Conservation (phyloP, 208 protist species). For the Crithidia fasciculata region DNA sequence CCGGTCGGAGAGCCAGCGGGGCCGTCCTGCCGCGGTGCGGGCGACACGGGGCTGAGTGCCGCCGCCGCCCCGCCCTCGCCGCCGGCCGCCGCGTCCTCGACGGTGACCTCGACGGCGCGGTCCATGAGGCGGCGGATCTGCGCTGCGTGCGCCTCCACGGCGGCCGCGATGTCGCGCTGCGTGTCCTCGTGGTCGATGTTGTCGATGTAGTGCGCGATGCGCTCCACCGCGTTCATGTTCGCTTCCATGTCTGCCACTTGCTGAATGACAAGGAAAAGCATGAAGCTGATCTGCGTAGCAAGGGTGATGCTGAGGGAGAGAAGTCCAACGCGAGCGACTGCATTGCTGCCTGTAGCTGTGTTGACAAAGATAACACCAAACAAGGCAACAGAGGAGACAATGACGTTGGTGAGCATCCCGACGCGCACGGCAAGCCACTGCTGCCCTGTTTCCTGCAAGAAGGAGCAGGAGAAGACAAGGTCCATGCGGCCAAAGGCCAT, state of each 20-base stretch:
- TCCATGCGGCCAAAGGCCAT: slow-evolving; percentile 49
- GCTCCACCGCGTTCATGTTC: too few species aligned
- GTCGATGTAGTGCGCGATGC: too few species aligned
- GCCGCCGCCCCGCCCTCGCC: background rate
- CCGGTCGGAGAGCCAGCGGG: background rate
- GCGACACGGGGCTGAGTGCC: background rate
- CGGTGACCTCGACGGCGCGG: slow-evolving; percentile 1
- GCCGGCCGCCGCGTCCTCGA: slow-evolving; percentile 29
- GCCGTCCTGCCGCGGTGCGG: too few species aligned
- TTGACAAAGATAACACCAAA: slow-evolving; percentile 17
- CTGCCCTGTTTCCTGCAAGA: slow-evolving; percentile 45
- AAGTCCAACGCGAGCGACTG: background rate
- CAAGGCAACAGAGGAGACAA: slow-evolving; percentile 54
- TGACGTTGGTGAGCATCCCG: slow-evolving; percentile 78
- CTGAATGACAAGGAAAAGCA: background rate
- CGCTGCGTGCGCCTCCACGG: too few species aligned
- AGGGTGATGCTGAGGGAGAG: slow-evolving; percentile 28
- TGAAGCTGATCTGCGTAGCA: slow-evolving; percentile 6
- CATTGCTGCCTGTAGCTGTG: too few species aligned
- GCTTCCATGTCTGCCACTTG: background rate
- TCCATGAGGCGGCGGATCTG: too few species aligned
- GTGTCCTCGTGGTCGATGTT: too few species aligned
- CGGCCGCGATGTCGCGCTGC: too few species aligned
- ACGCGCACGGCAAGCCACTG: slow-evolving; percentile 92
- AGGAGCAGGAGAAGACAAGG: slow-evolving; percentile 42